These are phyloP conservation scores for Xerocomus minutiporus DNA, from an alignment of 1,284 basidiomycete genomes.

Conservation along the genomic window DNA sequence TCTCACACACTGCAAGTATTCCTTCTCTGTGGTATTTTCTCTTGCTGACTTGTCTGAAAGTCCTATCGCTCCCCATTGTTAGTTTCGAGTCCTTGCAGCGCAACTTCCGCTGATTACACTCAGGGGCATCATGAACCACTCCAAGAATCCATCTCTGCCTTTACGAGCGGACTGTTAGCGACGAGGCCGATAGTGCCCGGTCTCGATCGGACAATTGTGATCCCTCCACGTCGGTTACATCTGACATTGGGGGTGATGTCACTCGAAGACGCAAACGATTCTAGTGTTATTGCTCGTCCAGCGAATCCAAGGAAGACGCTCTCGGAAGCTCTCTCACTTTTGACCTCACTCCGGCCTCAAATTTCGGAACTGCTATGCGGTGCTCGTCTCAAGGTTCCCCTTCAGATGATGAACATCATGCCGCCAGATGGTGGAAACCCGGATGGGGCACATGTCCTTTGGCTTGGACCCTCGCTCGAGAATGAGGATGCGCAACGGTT, in stretches of 20 bases:
- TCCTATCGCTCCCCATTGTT: constrained; percentile 45
- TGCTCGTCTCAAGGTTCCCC: constrained; percentile 37
- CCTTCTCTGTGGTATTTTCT: neutral
- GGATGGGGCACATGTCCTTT: constrained; percentile 54
- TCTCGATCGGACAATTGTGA: constrained; percentile 53
- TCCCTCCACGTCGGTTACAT: constrained; percentile 60
- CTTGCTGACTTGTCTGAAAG: constrained; percentile 24
- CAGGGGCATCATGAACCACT: constrained; percentile 52
- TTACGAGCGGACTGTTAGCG: constrained; percentile 43
- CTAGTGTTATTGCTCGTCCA: neutral
- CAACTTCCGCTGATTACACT: constrained; percentile 4
- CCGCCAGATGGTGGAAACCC: constrained; percentile 38
- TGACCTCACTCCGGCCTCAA: constrained; percentile 44
- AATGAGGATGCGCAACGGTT: constrained; percentile 29
- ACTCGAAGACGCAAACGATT: constrained; percentile 31
- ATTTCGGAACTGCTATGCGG: constrained; percentile 34
- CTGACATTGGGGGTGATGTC: constrained; percentile 70
- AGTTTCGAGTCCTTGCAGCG: constrained; percentile 12
- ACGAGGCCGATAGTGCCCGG: constrained; percentile 43
- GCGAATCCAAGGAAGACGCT: constrained; percentile 35
- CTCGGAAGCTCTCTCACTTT: constrained; percentile 42
- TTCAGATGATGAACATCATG: constrained; percentile 52
- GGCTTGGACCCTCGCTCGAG: constrained; percentile 42
- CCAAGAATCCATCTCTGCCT: constrained; percentile 38
- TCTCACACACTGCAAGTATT: constrained; percentile 30